These are phyloP conservation scores for Avicennia marina DNA, from an alignment of 257 asterid genomes.

Conservation along the genomic window DNA sequence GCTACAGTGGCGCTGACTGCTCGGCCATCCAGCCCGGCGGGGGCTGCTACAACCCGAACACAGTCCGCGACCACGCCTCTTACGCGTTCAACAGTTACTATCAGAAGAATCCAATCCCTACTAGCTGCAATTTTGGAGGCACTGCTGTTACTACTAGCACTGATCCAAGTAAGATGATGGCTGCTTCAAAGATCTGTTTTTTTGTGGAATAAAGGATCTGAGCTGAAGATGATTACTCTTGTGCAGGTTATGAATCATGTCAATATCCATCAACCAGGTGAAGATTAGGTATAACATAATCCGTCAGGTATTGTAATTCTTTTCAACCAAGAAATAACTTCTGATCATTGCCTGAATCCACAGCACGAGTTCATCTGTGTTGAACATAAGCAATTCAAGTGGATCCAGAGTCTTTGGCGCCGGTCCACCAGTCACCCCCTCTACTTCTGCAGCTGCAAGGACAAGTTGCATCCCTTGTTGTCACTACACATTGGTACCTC, in stretches of 20 bases:
- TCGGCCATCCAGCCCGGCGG: constrained; percentile 50
- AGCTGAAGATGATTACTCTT: neutral
- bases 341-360: constrained; percentile 20
- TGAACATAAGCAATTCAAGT: constrained; percentile 68
- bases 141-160: constrained; percentile 58
- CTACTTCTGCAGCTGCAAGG: constrained; percentile 39
- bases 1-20: constrained; percentile 67
- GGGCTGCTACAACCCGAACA: constrained; percentile 44
- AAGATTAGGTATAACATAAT: constrained; percentile 1
- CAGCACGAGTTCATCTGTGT: constrained; percentile 82
- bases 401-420: constrained; percentile 83
- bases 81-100: constrained; percentile 62
- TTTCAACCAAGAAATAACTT: neutral
- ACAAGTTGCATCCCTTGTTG: constrained; percentile 7
- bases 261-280: constrained; percentile 78
- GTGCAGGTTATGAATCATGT: constrained; percentile 73
- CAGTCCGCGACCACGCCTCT: constrained; percentile 52
- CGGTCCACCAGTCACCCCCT: constrained; percentile 55
- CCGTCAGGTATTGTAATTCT: neutral
- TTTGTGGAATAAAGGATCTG: too few relatives aligned
- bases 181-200: neutral
- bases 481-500: constrained; percentile 14
- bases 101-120: constrained; percentile 66
- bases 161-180: constrained; percentile 56
- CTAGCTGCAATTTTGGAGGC: constrained; percentile 74